Base-by-base conservation (phyloP, 208 protist species). In the Leptomonas seymouri region DNA sequence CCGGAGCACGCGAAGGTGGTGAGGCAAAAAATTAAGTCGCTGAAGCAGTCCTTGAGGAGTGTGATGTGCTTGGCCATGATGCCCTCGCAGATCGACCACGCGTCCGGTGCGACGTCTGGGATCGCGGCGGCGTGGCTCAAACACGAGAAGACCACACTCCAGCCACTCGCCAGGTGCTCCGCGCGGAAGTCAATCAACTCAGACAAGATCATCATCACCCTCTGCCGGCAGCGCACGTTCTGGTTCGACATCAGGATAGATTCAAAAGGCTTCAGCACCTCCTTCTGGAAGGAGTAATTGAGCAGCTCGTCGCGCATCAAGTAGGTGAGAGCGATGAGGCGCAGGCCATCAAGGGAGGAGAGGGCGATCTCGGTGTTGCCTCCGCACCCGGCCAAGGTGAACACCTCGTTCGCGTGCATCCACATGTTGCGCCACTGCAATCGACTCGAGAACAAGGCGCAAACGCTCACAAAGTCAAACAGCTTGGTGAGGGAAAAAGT, bases 221-320 rank as follows among this genome's bases (percentile, higher is more conserved):
- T 80, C 66, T 76, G 69, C 6, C 87, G 87, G 61, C 89, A 84
- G 21, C 27, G 42, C 20, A 82, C 72, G 66, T 88, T 81, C 46
- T 86, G 74, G 67, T 92, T 93, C 18, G 56, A 61, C 84, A 90
- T 91, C 25, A 96, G 74, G 69, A 96, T 93, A 1, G 70, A 64
- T 66, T 89, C 80, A 54, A 96, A 90, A 5, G 91, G 87, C 45
- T 77, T 78, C 59, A 96, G 79, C 56, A 93, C 85, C 62, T 93
- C 84, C 67, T 93, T 93, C 69, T 96, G 91, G 67, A 93, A 93
- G 6, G 86, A 91, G 66, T 93, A 93, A 73, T 92, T 90, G 31
- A 88, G 74, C 62, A 93, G 67, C 64, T 93, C 87, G 62, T 93
- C 87, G 25, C 85, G 81, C 69, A 86, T 86, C 25, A 94, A 71